These are phyloP conservation scores for Penicillium concentricum DNA, from an alignment of 2,329 filamentous ascomycete genomes.

Conservation along the genomic window DNA sequence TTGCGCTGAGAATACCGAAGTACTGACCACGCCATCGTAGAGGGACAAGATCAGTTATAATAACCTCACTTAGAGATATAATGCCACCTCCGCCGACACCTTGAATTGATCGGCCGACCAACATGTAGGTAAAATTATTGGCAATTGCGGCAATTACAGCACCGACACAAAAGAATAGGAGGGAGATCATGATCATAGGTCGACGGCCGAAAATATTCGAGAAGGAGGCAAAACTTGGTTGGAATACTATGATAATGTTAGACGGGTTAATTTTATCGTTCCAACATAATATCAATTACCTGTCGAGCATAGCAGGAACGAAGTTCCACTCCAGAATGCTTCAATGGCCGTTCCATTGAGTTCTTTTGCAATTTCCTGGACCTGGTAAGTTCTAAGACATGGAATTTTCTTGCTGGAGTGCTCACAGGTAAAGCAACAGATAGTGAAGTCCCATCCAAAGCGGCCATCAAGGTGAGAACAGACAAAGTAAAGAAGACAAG, in stretches of 20 bases:
- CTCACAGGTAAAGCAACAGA: slow-evolving; percentile 26
- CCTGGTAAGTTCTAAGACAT: not conserved
- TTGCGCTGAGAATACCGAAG: slow-evolving; percentile 40
- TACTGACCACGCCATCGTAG: slow-evolving; percentile 41
- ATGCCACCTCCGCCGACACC: slow-evolving; percentile 48
- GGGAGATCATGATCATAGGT: slow-evolving; percentile 38
- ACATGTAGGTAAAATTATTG: slow-evolving; percentile 46
- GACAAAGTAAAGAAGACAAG: slow-evolving; percentile 24
- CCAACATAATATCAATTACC: slow-evolving; percentile 9
- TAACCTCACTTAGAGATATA: slow-evolving; percentile 44
- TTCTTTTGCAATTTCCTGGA: slow-evolving; percentile 33
- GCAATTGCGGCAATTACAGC: slow-evolving; percentile 45
- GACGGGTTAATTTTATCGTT: not conserved
- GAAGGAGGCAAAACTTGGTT: slow-evolving; percentile 50
- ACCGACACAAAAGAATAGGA: slow-evolving; percentile 47
- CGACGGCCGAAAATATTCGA: slow-evolving; percentile 51
- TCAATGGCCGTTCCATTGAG: slow-evolving; percentile 39
- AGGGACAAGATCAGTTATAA: slow-evolving; percentile 47
- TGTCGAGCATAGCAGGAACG: slow-evolving; percentile 46
- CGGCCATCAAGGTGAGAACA: slow-evolving; percentile 25
- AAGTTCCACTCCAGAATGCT: slow-evolving; percentile 53
- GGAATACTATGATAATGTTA: slow-evolving; percentile 42
- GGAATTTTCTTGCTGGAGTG: not conserved
- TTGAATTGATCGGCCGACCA: slow-evolving; percentile 47
- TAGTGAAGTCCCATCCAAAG: slow-evolving; percentile 26